Evolutionary conservation across 352 stramenopile species (phyloP).

Genomic region (Phytophthora pisi): DNA sequence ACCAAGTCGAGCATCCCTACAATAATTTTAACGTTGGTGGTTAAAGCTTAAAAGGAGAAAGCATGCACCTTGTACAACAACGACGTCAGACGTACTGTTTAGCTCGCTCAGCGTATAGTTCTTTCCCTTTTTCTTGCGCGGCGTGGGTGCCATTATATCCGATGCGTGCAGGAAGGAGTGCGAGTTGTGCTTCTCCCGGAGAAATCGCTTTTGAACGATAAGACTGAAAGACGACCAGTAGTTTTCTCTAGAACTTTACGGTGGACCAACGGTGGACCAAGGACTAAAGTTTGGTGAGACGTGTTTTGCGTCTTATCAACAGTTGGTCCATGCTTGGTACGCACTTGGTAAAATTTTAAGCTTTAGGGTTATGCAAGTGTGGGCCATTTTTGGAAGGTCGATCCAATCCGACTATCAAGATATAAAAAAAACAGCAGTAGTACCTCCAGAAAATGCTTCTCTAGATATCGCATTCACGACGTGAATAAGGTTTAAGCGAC

Average conservation of each 20-base stretch:
- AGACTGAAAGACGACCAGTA: background rate
- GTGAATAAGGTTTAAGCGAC: too few species aligned
- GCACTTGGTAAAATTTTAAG: slow-evolving; percentile 1
- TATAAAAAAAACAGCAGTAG: too few species aligned
- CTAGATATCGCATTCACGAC: too few species aligned
- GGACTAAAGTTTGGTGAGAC: slow-evolving; percentile 1
- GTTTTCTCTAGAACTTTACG: background rate
- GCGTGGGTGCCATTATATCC: background rate
- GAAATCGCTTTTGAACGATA: slow-evolving; percentile 1
- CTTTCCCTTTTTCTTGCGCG: background rate
- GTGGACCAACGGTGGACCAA: too few species aligned
- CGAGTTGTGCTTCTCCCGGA: background rate
- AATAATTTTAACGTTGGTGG: background rate
- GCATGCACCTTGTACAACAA: background rate
- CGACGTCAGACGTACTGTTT: background rate
- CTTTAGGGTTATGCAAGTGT: too few species aligned
- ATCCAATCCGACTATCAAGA: too few species aligned
- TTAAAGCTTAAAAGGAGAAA: background rate
- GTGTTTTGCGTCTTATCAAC: background rate
- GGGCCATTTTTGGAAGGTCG: too few species aligned
- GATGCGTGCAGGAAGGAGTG: background rate
- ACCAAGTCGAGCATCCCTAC: background rate
- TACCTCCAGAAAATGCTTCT: too few species aligned
- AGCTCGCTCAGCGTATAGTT: background rate
- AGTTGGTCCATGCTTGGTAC: background rate